Conservation (phyloP, 2,329 filamentous ascomycete species). For the Scedosporium aurantiacum region DNA sequence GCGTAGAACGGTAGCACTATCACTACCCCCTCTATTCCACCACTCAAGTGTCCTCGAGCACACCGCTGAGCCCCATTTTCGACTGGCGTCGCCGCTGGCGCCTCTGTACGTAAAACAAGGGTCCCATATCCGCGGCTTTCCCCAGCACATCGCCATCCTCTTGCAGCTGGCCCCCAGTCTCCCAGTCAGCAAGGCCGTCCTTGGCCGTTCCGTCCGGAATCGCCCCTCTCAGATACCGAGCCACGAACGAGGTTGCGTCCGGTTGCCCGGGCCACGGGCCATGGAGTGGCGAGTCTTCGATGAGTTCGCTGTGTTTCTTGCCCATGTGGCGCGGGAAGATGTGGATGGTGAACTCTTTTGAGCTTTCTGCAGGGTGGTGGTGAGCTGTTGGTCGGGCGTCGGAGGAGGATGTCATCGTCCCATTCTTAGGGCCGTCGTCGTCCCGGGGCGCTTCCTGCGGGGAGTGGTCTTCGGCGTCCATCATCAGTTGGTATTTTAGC, state of each 20-base stretch:
- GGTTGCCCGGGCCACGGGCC: constrained; percentile 29
- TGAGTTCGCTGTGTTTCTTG: constrained; percentile 28
- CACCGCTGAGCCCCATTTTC: not conserved
- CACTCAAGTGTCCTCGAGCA: not conserved
- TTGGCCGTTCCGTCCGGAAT: constrained; percentile 27
- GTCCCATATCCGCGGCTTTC: constrained; percentile 4
- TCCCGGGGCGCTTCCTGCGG: constrained; percentile 10
- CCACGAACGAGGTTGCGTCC: constrained; percentile 23
- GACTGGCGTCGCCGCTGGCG: not conserved
- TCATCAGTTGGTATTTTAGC: constrained; percentile 31
- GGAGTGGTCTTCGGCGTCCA: not conserved
- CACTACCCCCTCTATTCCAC: not conserved
- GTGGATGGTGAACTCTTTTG: constrained; percentile 27
- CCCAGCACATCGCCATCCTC: constrained; percentile 3
- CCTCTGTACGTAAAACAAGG: not conserved
- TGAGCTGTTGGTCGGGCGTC: constrained; percentile 11
- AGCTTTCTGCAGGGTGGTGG: not conserved
- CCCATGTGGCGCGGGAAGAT: constrained; percentile 24
- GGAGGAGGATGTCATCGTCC: constrained; percentile 15
- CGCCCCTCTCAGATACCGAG: constrained; percentile 24
- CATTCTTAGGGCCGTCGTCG: constrained; percentile 15
- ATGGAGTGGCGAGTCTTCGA: constrained; percentile 25
- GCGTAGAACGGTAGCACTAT: not conserved
- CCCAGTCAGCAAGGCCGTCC: constrained; percentile 34
- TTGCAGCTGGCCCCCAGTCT: constrained; percentile 16